These are phyloP conservation scores for Cutaneotrichosporon cutaneum DNA, from an alignment of 1,284 basidiomycete genomes.

Conservation along the genomic window DNA sequence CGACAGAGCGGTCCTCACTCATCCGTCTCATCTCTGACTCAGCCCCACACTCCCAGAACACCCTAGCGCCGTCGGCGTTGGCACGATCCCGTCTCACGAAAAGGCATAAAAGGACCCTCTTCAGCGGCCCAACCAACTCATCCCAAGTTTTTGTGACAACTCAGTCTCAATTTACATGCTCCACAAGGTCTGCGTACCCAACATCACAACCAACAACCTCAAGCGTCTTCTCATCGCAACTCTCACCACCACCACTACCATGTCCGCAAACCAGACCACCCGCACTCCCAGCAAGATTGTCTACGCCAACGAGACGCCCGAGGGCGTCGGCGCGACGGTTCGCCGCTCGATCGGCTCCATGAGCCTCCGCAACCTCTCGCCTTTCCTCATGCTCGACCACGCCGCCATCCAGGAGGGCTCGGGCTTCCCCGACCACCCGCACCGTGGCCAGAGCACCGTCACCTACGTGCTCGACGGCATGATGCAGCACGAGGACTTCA, in stretches of 20 bases:
- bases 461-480: constrained; percentile 72
- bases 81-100: not conserved
- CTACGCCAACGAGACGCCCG: constrained; percentile 71
- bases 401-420: constrained; percentile 44
- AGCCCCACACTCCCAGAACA: not conserved
- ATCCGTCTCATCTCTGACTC: not conserved
- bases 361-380: constrained; percentile 74
- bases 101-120: constrained; percentile 18
- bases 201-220: constrained; percentile 2
- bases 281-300: constrained; percentile 73
- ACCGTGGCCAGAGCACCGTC: constrained; percentile 71
- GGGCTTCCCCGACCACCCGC: constrained; percentile 71
- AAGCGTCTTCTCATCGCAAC: constrained; percentile 13
- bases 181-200: constrained; percentile 4
- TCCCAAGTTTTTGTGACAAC: constrained; percentile 10
- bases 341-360: constrained; percentile 80
- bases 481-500: constrained; percentile 82
- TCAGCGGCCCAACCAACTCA: constrained; percentile 2
- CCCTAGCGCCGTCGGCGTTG: not conserved
- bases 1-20: not conserved
- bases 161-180: not conserved
- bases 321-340: constrained; percentile 87
- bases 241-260: constrained; percentile 9
- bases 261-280: constrained; percentile 12
- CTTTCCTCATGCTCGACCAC: constrained; percentile 74